phyloP scores from a whole-genome alignment of 2,329 filamentous ascomycete genomes.

The Gnomoniopsis smithogilvyi region DNA sequence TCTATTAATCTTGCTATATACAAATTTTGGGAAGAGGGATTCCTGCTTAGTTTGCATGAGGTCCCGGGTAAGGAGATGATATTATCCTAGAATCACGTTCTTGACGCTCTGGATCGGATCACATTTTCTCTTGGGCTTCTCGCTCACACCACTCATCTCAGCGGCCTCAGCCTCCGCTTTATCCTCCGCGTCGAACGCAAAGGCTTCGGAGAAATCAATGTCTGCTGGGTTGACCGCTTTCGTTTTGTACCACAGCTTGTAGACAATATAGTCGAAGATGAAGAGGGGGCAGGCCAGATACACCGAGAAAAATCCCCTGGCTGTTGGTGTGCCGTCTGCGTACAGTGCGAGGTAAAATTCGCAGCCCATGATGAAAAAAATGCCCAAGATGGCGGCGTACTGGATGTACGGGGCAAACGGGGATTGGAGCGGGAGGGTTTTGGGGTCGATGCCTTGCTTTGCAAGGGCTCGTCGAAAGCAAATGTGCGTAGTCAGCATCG shows the following conservation, averaged over 20 bases:
- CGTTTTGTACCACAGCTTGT: constrained; percentile 17
- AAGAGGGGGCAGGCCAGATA: constrained; percentile 15
- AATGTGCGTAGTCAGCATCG: constrained; percentile 6
- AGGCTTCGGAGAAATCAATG: constrained; percentile 30
- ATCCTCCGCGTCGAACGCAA: constrained; percentile 20
- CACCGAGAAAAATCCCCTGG: constrained; percentile 6
- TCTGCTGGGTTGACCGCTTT: constrained; percentile 13
- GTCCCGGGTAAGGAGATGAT: not conserved
- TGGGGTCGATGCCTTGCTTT: constrained; percentile 5
- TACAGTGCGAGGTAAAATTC: constrained; percentile 12
- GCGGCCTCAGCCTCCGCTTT: constrained; percentile 29
- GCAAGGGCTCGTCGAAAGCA: constrained; percentile 6
- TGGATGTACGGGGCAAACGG: constrained; percentile 7
- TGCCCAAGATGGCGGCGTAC: constrained; percentile 1
- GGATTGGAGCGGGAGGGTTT: constrained; percentile 2
- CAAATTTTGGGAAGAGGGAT: not conserved
- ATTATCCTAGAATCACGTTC: constrained; percentile 5
- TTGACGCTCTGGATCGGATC: constrained; percentile 2
- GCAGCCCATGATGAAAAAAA: constrained; percentile 7
- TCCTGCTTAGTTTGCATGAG: not conserved
- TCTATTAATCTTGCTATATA: not conserved
- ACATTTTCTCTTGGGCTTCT: constrained; percentile 1
- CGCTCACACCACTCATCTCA: constrained; percentile 45
- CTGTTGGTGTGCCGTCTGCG: not conserved
- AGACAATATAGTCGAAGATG: constrained; percentile 15